Evolutionary conservation across 306 rosid species (phyloP), one percentile per base, ranked within the genome.

Genomic region (Cotoneaster glaucophyllus): DNA sequence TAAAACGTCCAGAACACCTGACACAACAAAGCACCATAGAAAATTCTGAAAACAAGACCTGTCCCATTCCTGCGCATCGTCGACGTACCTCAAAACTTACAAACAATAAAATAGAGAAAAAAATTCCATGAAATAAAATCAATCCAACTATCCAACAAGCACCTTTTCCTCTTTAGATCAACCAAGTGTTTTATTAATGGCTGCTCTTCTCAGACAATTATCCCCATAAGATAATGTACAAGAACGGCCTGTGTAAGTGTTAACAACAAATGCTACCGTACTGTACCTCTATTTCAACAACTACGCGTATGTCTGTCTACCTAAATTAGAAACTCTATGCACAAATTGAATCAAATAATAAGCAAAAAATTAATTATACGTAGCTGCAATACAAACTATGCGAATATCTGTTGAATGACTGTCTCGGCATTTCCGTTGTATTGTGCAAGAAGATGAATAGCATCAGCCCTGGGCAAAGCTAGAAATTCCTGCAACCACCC

Each of bases 391-490:
- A 64, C 74, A 21, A 24, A 74, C 87, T 88, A 92, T 0, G 97
- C 85, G 84, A 92, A 95, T 80, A 95, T 82, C 84, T 95, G 99
- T 80, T 95, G 98, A 82, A 95, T 95, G 73, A 90, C 99, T 4
- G 86, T 90, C 90, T 95, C 99, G 0, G 99, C 98, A 70, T 92
- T 92, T 64, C 99, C 98, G 54, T 95, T 92, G 88, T 89, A 90
- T 85, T 95, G 96, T 77, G 90, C 88, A 67, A 95, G 99, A 78
- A 95, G 90, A 83, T 95, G 98, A 70, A 95, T 95, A 17, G 99
- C 99, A 87, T 95, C 99, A 12, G 98, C 98, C 88, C 99, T 90
- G 6, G 99, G 97, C 87, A 95, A 81, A 61, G 98, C 99, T 54
- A 95, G 84, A 84, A 95, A 95, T 78, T 95, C 99, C 99, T 95